Conservation (phyloP, 2,329 filamentous ascomycete genomes). For the Balansia obtecta region DNA sequence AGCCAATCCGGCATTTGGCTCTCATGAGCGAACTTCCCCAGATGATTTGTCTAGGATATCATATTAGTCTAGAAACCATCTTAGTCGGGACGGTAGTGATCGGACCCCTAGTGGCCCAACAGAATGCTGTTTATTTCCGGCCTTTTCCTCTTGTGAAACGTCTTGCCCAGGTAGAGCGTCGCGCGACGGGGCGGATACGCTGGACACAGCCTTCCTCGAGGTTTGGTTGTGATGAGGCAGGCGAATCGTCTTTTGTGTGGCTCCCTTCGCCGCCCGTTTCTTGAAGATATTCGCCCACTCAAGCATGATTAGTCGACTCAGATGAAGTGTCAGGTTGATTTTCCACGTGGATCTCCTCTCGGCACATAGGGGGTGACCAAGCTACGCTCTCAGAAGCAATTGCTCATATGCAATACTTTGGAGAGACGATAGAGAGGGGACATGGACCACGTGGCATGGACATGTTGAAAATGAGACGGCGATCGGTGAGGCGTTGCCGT, state of each 20-base stretch:
- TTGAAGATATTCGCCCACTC: neutral
- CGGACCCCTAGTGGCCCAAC: neutral
- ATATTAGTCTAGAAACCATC: no score
- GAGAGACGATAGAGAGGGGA: no score
- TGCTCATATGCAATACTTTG: no score
- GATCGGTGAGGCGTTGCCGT: no score
- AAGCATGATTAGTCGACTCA: neutral
- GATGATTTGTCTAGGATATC: constrained; percentile 7
- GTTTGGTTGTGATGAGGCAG: neutral
- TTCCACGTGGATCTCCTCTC: no score
- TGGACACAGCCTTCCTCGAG: neutral
- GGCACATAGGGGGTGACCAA: no score
- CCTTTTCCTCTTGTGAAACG: neutral
- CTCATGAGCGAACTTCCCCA: constrained; percentile 7
- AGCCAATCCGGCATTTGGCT: constrained; percentile 7
- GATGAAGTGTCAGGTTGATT: neutral
- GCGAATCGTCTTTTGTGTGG: neutral
- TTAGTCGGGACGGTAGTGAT: neutral
- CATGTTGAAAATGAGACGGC: no score
- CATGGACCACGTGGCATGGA: no score
- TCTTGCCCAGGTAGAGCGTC: neutral
- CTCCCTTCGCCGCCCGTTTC: neutral
- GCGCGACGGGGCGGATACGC: neutral
- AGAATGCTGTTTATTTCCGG: neutral
- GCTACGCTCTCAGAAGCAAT: no score